Conservation (phyloP, 176 grass and related monocot genomes). For the Rhynchospora breviuscula region DNA sequence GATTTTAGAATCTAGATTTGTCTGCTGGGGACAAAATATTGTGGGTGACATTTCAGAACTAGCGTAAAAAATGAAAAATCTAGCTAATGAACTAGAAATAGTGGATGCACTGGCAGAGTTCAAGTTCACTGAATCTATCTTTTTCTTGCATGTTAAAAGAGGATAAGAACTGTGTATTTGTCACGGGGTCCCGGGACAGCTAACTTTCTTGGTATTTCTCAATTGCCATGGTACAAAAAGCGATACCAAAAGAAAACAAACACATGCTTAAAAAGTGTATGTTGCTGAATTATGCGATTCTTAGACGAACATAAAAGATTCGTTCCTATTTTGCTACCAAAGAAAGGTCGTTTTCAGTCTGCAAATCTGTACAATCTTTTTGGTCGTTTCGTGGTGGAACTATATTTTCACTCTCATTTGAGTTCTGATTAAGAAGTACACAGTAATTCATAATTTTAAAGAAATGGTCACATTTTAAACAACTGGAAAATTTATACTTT, state of each 20-base stretch:
- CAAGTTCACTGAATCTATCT: slow-evolving; percentile 7
- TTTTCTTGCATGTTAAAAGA: neutral
- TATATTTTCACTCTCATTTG: neutral
- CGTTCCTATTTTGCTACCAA: neutral
- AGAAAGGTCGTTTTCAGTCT: neutral
- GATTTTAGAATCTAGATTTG: no score
- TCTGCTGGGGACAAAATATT: no score
- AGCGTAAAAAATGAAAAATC: neutral
- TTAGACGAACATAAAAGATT: neutral
- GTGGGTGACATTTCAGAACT: neutral
- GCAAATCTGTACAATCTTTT: neutral
- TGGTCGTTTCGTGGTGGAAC: no score
- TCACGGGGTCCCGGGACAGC: neutral
- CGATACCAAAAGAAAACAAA: neutral
- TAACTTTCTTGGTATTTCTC: neutral
- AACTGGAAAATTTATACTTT: no score
- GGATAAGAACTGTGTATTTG: neutral
- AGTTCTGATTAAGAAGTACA: no score
- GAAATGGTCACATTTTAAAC: no score
- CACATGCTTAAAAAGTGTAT: neutral
- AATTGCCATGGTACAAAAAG: neutral
- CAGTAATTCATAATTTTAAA: no score
- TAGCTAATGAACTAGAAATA: neutral
- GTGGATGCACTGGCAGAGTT: neutral
- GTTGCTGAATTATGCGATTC: neutral